phyloP scores from a whole-genome alignment of 139 green algal genomes.

The Closterium sp. region DNA sequence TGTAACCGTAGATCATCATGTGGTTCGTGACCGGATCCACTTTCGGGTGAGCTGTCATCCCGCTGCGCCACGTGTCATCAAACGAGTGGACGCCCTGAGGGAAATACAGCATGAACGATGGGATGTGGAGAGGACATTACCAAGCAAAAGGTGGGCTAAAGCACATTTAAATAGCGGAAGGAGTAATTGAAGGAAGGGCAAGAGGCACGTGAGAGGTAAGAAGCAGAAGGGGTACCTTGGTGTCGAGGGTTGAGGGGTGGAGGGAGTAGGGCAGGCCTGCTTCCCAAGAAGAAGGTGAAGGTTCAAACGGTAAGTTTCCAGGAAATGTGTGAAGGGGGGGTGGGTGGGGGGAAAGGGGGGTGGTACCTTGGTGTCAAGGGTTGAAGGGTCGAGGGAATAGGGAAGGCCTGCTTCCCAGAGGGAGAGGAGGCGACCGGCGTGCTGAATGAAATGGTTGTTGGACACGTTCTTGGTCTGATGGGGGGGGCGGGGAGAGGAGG shows the following conservation, averaged over 20 bases:
- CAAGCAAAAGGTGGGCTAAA: too few relatives aligned
- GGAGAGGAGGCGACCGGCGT: conserved; percentile 69
- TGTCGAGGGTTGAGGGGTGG: too few relatives aligned
- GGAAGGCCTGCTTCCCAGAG: conserved; percentile 77
- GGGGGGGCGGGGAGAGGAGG: neutral
- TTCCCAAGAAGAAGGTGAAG: neutral
- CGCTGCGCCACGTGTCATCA: conserved; percentile 3
- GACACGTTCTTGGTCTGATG: conserved; percentile 45
- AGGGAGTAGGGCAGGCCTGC: too few relatives aligned
- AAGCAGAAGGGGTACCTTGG: too few relatives aligned
- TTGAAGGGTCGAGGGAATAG: conserved; percentile 50
- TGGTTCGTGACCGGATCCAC: conserved; percentile 47
- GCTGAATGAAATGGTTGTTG: conserved; percentile 75
- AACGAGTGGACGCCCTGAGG: conserved; percentile 12
- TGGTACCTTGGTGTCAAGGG: conserved; percentile 11
- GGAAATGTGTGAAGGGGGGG: too few relatives aligned
- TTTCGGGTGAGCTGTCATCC: conserved; percentile 86
- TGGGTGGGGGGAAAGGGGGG: neutral
- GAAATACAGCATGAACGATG: neutral
- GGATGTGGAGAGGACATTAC: too few relatives aligned
- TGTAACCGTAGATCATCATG: conserved; percentile 41
- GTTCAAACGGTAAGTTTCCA: too few relatives aligned
- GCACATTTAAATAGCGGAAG: too few relatives aligned
- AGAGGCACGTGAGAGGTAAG: too few relatives aligned
- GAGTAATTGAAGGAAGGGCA: too few relatives aligned